A percentile compares a stretch with the other conserved stretches of the same genome.
Conservation (phyloP, 2,329 filamentous ascomycete genomes). For the Epichloe festucae region DNA sequence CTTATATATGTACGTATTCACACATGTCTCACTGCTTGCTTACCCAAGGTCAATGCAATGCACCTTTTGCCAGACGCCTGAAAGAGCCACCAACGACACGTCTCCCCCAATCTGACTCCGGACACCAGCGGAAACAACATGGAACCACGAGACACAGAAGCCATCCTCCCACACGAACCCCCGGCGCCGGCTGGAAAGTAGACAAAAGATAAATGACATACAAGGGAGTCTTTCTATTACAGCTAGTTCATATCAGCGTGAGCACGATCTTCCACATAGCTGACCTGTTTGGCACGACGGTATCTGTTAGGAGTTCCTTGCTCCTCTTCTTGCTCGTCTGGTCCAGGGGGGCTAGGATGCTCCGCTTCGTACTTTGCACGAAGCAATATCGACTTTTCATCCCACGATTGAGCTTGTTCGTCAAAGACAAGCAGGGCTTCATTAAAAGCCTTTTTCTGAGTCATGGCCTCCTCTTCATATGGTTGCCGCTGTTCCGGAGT, state of each 20-base stretch:
- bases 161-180: background rate
- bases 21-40: background rate
- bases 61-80: background rate
- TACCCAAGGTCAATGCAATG: background rate
- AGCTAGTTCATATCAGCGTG: constrained; percentile 15
- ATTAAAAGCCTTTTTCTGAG: constrained; percentile 54
- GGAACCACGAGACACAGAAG: background rate
- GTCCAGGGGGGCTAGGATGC: constrained; percentile 26
- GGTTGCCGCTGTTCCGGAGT: constrained; percentile 57
- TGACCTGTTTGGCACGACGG: constrained; percentile 24
- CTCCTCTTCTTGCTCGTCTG: constrained; percentile 12
- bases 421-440: constrained; percentile 46
- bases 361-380: constrained; percentile 38
- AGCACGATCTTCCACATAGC: constrained; percentile 22
- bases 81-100: background rate
- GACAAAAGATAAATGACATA: background rate
- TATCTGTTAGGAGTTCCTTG: constrained; percentile 17
- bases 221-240: constrained; percentile 1
- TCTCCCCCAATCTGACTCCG: background rate
- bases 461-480: constrained; percentile 61
- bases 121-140: background rate
- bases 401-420: constrained; percentile 56
- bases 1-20: background rate
- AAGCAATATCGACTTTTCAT: constrained; percentile 46
- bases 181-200: background rate